Evolutionary conservation across 768 basidiomycete genomes (phyloP), one percentile per base, ranked within the genome.

Genomic region (Mycena alexandri): DNA sequence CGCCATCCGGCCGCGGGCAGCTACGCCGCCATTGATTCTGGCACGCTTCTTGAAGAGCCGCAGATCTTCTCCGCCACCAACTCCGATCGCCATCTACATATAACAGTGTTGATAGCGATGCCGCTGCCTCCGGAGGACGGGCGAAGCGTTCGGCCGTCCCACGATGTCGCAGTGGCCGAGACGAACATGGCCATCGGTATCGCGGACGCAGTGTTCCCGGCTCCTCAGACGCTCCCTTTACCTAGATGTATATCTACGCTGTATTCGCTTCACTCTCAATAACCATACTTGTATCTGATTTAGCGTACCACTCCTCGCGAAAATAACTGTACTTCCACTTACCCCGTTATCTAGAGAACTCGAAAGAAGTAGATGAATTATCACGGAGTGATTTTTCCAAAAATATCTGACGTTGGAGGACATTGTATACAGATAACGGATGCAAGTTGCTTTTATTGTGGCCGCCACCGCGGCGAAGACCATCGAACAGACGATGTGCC

Each of bases 71-170:
- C 25, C 44, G 43, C 5, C 21, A 21, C 50, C n/a, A 21, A 24
- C 50, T 61, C 43, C 42, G 57, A 64, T 38, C 54, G 34, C 42
- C 64, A 55, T 14, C 65, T 66, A 43, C 65, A 42, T 0, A 61
- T 61, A 17, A 44, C 65, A 17, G 56, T 66, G 13, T 44, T 66
- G 9, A 61, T 66, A 22, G 42, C 64, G 48, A 65, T 65, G 64
- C 64, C 64, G 29, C n/a, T 54, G 19, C 44, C 51, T 29, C 43
- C 34, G 42, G 59, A 41, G 24, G 24, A 29, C 16, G 24, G 12
- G 10, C n/a, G 36, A 22, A 38, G 24, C 36, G 29, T 41, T 16
- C 44, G 17, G 16, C 22, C 9, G 16, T 25, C 29, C 41, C 25
- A 25, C 24, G 47, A 51, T 29, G 21, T 38, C 33, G 36, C 44